Conservation (phyloP, 2,329 filamentous ascomycete genomes). For the Neofusicoccum laricinum region DNA sequence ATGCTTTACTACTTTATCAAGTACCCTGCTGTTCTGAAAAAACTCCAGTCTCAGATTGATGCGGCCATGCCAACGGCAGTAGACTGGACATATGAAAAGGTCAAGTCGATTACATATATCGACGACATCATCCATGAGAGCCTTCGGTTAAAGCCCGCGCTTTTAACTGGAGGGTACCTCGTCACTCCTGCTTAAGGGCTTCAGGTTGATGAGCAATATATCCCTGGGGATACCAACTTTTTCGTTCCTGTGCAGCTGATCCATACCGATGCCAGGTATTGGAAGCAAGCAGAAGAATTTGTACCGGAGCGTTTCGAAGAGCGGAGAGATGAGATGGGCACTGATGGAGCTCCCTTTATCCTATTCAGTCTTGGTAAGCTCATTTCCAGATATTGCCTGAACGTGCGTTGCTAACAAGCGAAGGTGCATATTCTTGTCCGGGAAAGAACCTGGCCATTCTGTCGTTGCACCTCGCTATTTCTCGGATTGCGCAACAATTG, state of each 20-base stretch:
- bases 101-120: slow-evolving; percentile 30
- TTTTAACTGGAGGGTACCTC: slow-evolving; percentile 34
- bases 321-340: slow-evolving; percentile 31
- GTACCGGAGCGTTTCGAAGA: slow-evolving; percentile 30
- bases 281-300: slow-evolving; percentile 22
- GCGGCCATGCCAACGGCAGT: slow-evolving; percentile 24
- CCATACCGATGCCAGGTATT: slow-evolving; percentile 23
- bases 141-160: slow-evolving; percentile 37
- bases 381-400: too few relatives aligned
- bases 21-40: slow-evolving; percentile 26
- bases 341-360: slow-evolving; percentile 21
- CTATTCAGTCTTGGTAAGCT: slow-evolving; percentile 2
- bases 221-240: slow-evolving; percentile 31
- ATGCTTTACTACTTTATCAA: slow-evolving; percentile 36
- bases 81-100: slow-evolving; percentile 31
- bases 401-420: too few relatives aligned
- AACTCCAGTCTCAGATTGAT: slow-evolving; percentile 32
- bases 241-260: slow-evolving; percentile 29
- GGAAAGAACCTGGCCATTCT: too few relatives aligned
- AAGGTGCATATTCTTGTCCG: too few relatives aligned
- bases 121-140: slow-evolving; percentile 35
- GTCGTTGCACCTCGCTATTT: too few relatives aligned
- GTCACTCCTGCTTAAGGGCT: slow-evolving; percentile 38
- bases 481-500: too few relatives aligned
- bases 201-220: slow-evolving; percentile 29